A percentile compares a stretch with the other conserved stretches of the same genome.
These are phyloP conservation scores for Sporothrix luriei DNA, from an alignment of 2,329 filamentous ascomycete species.

Conservation along the genomic window DNA sequence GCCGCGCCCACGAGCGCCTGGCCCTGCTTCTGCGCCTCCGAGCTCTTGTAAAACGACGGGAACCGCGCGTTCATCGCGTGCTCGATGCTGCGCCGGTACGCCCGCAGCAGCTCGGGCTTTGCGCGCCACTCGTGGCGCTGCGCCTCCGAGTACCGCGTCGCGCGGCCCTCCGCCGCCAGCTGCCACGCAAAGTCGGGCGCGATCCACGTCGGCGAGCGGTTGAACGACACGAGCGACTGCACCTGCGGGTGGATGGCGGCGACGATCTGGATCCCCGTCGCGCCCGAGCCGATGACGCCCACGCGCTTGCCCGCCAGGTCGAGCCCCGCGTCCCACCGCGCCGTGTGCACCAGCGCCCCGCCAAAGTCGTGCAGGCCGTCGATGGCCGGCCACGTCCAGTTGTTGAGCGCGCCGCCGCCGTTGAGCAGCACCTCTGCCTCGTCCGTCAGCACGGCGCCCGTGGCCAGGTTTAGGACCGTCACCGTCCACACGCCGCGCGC, in stretches of 20 bases:
- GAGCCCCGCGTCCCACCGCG: conserved; percentile 55
- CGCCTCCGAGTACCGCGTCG: conserved; percentile 28
- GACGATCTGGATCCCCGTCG: conserved; percentile 54
- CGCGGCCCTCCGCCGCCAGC: conserved; percentile 21
- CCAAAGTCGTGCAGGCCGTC: conserved; percentile 54
- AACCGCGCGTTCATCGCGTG: conserved; percentile 29
- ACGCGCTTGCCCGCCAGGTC: conserved; percentile 52
- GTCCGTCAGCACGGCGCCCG: neutral
- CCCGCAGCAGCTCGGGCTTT: conserved; percentile 25
- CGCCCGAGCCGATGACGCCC: conserved; percentile 57
- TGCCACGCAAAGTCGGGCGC: conserved; percentile 31
- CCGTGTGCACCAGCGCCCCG: conserved; percentile 57
- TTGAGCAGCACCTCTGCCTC: conserved; percentile 27
- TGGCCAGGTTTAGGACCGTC: conserved; percentile 11
- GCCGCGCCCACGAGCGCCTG: conserved; percentile 45
- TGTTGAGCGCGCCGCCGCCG: conserved; percentile 46
- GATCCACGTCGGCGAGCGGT: conserved; percentile 42
- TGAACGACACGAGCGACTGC: conserved; percentile 39
- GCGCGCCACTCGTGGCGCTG: conserved; percentile 26
- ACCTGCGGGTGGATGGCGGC: conserved; percentile 22
- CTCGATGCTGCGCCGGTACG: conserved; percentile 30
- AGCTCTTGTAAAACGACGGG: conserved; percentile 25
- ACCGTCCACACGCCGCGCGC: conserved; percentile 19
- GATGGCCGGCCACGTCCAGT: conserved; percentile 49
- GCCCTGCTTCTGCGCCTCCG: conserved; percentile 41